phyloP scores from a whole-genome alignment of 108 stramenopile genomes.

The Conticribra weissflogii region DNA sequence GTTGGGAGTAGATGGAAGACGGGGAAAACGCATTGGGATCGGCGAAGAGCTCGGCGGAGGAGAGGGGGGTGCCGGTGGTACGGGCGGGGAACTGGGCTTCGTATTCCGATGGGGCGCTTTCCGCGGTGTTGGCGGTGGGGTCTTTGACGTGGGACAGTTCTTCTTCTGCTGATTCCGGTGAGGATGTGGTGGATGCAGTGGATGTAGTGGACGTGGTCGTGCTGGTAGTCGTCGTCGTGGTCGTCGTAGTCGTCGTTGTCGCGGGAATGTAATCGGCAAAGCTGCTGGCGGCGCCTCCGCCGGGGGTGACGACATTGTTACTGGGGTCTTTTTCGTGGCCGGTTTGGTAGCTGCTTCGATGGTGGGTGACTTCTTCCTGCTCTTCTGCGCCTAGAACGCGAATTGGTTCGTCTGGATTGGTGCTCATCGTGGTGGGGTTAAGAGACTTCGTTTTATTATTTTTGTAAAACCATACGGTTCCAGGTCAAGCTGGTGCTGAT shows the following conservation, averaged over 20 bases:
- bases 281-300: no score
- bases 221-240: not conserved
- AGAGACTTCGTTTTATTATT: no score
- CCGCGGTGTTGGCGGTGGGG: not conserved
- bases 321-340: not conserved
- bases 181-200: not conserved
- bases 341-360: not conserved
- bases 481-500: no score
- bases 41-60: slow-evolving; percentile 10
- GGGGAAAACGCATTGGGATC: slow-evolving; percentile 3
- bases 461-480: no score
- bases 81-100: not conserved
- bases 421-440: no score
- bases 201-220: not conserved
- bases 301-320: not conserved
- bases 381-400: no score
- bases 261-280: no score
- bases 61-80: not conserved
- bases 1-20: not conserved
- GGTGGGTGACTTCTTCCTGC: no score
- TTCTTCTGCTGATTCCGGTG: not conserved
- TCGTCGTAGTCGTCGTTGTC: not conserved
- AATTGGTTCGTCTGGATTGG: no score
- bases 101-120: not conserved
- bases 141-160: not conserved